phyloP scores from a whole-genome alignment of 257 asterid species.

The Schizonepeta tenuifolia region DNA sequence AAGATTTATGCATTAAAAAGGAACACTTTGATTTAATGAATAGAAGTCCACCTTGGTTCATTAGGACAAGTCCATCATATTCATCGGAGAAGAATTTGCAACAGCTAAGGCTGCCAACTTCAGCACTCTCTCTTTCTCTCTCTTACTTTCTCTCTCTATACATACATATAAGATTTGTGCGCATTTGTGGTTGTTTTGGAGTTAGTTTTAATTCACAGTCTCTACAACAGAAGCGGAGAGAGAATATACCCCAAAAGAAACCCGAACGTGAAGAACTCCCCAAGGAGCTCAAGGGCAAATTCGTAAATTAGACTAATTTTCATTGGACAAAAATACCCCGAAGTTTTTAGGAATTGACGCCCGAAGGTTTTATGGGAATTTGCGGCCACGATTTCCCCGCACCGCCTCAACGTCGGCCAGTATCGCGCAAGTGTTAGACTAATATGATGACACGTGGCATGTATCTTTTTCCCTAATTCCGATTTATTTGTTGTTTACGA shows the following conservation, averaged over 20 bases:
- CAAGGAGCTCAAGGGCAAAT: conserved; percentile 43
- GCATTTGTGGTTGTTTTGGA: conserved; percentile 33
- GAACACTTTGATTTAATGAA: conserved; percentile 28
- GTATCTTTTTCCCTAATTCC: not conserved
- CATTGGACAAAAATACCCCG: conserved; percentile 53
- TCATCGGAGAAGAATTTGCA: conserved; percentile 31
- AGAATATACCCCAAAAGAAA: conserved; percentile 61
- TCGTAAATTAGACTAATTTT: conserved; percentile 12
- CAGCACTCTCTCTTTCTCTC: conserved; percentile 31
- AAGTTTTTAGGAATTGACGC: conserved; percentile 39
- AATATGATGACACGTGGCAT: conserved; percentile 31
- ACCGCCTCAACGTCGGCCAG: conserved; percentile 20
- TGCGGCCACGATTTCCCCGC: conserved; percentile 46
- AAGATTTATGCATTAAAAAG: not conserved
- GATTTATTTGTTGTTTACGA: not conserved
- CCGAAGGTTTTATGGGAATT: conserved; percentile 23
- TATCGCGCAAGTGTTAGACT: conserved; percentile 24
- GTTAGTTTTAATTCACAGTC: conserved; percentile 26
- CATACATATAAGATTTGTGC: not conserved
- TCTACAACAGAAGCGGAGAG: conserved; percentile 18
- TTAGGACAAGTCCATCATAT: conserved; percentile 26
- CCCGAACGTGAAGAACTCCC: conserved; percentile 30
- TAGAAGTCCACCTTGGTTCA: conserved; percentile 51
- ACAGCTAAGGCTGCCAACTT: conserved; percentile 31
- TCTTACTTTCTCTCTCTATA: conserved; percentile 15